Conservation (phyloP, 2,329 filamentous ascomycete genomes). For the Alternaria infectoria region DNA sequence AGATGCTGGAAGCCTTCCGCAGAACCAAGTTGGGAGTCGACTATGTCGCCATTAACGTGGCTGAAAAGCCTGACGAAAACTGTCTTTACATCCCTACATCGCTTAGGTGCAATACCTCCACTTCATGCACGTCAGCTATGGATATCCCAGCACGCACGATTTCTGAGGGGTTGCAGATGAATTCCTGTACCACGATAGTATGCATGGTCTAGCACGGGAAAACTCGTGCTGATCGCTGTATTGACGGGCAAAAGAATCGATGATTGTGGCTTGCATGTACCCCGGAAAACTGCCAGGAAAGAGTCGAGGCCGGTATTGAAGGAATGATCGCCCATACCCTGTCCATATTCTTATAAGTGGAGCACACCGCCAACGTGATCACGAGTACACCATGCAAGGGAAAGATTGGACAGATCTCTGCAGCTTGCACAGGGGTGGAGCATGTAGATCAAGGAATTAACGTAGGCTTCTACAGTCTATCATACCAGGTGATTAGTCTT, state of each 20-base stretch:
- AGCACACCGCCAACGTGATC: neutral
- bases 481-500: neutral
- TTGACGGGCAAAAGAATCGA: neutral
- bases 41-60: neutral
- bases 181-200: neutral
- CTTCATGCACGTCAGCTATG: slow-evolving; percentile 1
- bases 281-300: neutral
- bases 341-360: neutral
- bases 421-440: neutral
- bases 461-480: neutral
- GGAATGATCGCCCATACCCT: neutral
- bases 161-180: neutral
- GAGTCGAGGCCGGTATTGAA: neutral
- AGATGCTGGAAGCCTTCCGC: neutral
- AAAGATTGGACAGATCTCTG: neutral
- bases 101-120: neutral
- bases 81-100: neutral
- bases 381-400: neutral
- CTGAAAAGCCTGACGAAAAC: neutral
- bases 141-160: neutral
- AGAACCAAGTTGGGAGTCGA: neutral
- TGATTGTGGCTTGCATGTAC: neutral
- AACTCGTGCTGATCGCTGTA: slow-evolving; percentile 1
- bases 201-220: neutral
- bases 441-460: neutral